Evolutionary conservation across 2,329 filamentous ascomycete genomes (phyloP).

Genomic region (Epichloe sylvatica): DNA sequence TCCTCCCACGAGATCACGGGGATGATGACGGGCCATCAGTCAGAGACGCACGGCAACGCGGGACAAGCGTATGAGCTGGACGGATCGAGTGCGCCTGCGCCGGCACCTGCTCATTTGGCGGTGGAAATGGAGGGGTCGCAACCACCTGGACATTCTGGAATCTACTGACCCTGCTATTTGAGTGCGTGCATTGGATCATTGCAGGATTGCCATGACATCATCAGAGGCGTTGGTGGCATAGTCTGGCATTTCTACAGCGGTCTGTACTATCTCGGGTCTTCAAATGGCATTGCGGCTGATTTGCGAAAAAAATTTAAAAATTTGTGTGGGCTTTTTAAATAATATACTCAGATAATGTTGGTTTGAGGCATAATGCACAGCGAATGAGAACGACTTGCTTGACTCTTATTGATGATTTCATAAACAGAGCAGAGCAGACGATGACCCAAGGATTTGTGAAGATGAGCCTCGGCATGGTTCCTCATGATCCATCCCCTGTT

Average conservation of each 20-base stretch:
- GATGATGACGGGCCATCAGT: background rate
- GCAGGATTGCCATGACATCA: background rate
- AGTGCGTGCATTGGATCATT: no score
- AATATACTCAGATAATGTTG: no score
- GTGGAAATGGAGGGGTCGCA: conserved; percentile 8
- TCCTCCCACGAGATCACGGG: background rate
- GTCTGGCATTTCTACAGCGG: background rate
- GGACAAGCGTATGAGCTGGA: conserved; percentile 9
- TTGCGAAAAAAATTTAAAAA: no score
- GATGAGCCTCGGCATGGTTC: background rate
- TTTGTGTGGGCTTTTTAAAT: no score
- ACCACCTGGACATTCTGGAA: background rate
- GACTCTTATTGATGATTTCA: no score
- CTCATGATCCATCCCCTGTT: no score
- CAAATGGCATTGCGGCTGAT: no score
- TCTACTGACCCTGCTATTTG: background rate
- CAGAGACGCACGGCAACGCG: background rate
- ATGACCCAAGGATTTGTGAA: no score
- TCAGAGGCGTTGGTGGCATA: background rate
- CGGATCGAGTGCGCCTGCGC: conserved; percentile 1
- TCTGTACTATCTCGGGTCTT: no score
- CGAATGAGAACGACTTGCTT: no score
- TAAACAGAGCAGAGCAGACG: background rate
- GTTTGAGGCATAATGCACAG: no score
- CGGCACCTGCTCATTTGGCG: background rate